Evolutionary conservation across 2,329 filamentous ascomycete species (phyloP), one percentile per base, ranked within the genome.

Genomic region (Botrytis porri): DNA sequence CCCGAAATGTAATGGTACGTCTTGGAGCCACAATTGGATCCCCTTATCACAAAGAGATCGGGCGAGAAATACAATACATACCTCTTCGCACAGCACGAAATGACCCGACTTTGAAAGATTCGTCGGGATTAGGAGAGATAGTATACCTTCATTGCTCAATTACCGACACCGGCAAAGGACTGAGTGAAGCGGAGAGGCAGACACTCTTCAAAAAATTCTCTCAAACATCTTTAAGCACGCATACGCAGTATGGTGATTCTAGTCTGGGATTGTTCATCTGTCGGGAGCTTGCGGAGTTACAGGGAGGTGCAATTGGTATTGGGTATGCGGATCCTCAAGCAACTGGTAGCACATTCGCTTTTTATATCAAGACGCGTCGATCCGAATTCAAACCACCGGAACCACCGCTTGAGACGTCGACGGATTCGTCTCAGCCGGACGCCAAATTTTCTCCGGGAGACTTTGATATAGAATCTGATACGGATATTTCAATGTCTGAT

Each of bases 111-210:
- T n/a, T 37, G 14, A 29, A 37, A 37, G 43, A 37, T 4, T 22
- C 64, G 5, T 54, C 43, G 10, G 64, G 64, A 20, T 39, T 22
- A 3, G 64, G 64, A 6, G 64, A 67, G 32, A 25, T 54, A 54
- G 29, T 67, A n/a, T 67, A 67, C 18, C 45, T 67, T 29, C 64
- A 67, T 35, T 67, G 64, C 48, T 67, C 64, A 20, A 32, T 67
- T 14, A 67, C 64, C 12, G 45, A 67, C 10, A 54, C 64, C 4
- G 22, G 64, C 8, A 67, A 29, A 54, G 64, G 64, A 67, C 20
- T 54, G 4, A 67, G 43, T 32, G 64, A 67, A 48, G 29, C 0
- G 5, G 64, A 48, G 29, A 67, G 64, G 37, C 22, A 45, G 20
- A 25, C 7, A 4, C 64, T 67, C 25, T 48, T 54, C 10, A 54